These are phyloP conservation scores for Shiraia bambusicola DNA, from an alignment of 2,329 filamentous ascomycete genomes.

Conservation along the genomic window DNA sequence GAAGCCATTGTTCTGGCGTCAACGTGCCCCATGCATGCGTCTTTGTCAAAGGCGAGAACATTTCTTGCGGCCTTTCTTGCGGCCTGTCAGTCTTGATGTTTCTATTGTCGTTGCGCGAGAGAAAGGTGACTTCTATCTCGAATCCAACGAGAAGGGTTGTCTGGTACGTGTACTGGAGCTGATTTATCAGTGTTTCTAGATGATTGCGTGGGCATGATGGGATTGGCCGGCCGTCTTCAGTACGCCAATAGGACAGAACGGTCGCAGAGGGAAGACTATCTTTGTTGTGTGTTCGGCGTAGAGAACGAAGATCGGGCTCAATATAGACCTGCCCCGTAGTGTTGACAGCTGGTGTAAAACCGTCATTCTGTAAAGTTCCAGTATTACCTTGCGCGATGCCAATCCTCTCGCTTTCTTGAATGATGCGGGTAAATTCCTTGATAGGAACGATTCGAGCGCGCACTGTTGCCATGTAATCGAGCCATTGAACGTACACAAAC, in stretches of 20 bases:
- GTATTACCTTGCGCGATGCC: constrained; percentile 66
- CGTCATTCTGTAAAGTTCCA: constrained; percentile 69
- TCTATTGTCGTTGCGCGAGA: constrained; percentile 50
- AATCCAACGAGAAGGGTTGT: constrained; percentile 71
- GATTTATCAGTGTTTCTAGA: constrained; percentile 52
- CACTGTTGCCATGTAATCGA: constrained; percentile 72
- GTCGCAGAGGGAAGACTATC: constrained; percentile 58
- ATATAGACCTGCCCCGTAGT: constrained; percentile 67
- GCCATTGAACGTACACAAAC: constrained; percentile 74
- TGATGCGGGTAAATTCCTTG: constrained; percentile 43
- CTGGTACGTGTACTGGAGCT: constrained; percentile 53
- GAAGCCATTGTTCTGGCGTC: constrained; percentile 62
- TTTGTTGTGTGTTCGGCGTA: constrained; percentile 55
- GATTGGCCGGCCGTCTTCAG: constrained; percentile 55
- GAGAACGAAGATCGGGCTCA: constrained; percentile 64
- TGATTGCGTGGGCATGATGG: constrained; percentile 61
- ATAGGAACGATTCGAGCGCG: constrained; percentile 70
- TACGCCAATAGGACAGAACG: constrained; percentile 66
- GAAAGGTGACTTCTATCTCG: constrained; percentile 77
- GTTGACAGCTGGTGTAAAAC: constrained; percentile 54
- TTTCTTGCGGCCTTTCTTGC: constrained; percentile 13
- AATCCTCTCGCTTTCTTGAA: constrained; percentile 46
- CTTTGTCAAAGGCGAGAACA: constrained; percentile 53
- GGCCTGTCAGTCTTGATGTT: constrained; percentile 20
- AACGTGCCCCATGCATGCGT: constrained; percentile 73